Percentiles rank a stretch among this genome's conserved stretches.
Evolutionary conservation across 805 yeast genomes (phyloP).

Genomic region (Pichia phayaonensis): DNA sequence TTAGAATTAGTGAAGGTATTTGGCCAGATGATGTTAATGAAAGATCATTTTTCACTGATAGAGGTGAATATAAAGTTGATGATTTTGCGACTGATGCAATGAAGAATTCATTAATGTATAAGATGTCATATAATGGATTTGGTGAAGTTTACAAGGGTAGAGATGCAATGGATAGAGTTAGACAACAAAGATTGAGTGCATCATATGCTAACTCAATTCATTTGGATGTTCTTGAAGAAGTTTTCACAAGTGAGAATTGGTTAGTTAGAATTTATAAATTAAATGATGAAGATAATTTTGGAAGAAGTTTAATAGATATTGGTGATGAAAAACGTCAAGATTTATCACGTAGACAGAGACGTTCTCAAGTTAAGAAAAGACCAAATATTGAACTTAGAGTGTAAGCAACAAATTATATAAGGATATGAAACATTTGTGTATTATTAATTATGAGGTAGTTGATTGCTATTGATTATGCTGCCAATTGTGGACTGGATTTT

Average conservation of each 20-base stretch:
- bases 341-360: conserved; percentile 20
- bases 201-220: conserved; percentile 36
- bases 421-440: background rate
- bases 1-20: conserved; percentile 94
- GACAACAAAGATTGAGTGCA: conserved; percentile 52
- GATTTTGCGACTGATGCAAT: conserved; percentile 73
- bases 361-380: conserved; percentile 22
- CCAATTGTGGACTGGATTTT: too few species aligned
- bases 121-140: conserved; percentile 86
- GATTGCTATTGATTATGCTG: too few species aligned
- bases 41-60: conserved; percentile 69
- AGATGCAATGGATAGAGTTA: conserved; percentile 75
- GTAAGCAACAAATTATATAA: background rate
- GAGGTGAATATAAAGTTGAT: conserved; percentile 88
- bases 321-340: conserved; percentile 40
- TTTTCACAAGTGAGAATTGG: conserved; percentile 94
- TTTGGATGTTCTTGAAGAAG: conserved; percentile 83
- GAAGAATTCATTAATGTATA: conserved; percentile 88
- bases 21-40: conserved; percentile 99
- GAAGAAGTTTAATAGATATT: conserved; percentile 64
- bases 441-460: background rate
- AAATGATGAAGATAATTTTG: conserved; percentile 79
- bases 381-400: conserved; percentile 24
- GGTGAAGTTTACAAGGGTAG: conserved; percentile 58
- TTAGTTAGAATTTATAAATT: conserved; percentile 89